These are phyloP conservation scores for Rhodotorula sp. DNA, from an alignment of 1,284 basidiomycete species.

Conservation along the genomic window DNA sequence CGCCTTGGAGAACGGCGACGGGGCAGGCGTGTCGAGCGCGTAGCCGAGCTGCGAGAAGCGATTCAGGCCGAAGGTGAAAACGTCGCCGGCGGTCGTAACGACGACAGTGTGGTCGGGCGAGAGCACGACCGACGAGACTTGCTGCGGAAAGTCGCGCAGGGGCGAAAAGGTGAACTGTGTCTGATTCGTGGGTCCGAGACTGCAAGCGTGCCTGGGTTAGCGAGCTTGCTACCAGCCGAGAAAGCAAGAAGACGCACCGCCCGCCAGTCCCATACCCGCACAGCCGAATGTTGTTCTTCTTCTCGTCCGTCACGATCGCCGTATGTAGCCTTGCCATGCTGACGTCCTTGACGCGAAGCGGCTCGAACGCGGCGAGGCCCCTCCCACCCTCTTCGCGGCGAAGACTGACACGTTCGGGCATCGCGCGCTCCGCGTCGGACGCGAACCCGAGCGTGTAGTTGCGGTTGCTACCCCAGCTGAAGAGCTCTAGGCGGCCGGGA, in stretches of 20 bases:
- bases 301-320: constrained; percentile 72
- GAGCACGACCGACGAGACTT: constrained; percentile 68
- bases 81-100: constrained; percentile 75
- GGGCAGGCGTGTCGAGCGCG: constrained; percentile 62
- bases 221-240: neutral
- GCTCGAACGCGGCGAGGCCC: constrained; percentile 57
- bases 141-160: constrained; percentile 63
- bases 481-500: constrained; percentile 59
- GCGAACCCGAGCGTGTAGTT: constrained; percentile 69
- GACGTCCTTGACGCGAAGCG: constrained; percentile 66
- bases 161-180: constrained; percentile 73
- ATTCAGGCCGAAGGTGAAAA: constrained; percentile 89
- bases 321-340: constrained; percentile 84
- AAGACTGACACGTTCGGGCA: constrained; percentile 76
- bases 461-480: constrained; percentile 88
- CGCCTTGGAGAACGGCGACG: constrained; percentile 25
- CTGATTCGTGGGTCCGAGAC: constrained; percentile 73
- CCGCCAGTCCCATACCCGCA: constrained; percentile 85
- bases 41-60: constrained; percentile 88
- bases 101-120: constrained; percentile 94
- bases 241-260: constrained; percentile 55
- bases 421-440: constrained; percentile 73
- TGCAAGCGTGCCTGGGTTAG: constrained; percentile 45
- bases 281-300: constrained; percentile 69
- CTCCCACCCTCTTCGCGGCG: constrained; percentile 51